Conservation (phyloP, 1,284 basidiomycete species). For the Puccinia coronata region DNA sequence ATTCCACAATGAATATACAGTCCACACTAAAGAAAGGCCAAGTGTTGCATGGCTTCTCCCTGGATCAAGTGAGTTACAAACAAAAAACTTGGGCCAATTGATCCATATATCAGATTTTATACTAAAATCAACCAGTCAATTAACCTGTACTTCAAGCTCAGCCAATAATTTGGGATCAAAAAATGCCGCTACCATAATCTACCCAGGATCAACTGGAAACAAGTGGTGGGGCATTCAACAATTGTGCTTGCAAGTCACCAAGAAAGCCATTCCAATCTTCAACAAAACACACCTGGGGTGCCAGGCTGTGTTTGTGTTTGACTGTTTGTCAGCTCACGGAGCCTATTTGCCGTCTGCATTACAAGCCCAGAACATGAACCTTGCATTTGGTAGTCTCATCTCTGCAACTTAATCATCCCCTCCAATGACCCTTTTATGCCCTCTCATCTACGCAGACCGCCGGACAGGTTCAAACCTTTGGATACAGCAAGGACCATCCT, state of each 20-base stretch:
- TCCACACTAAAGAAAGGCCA: background rate
- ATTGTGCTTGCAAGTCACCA: background rate
- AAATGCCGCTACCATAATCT: conserved; percentile 16
- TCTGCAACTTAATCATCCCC: background rate
- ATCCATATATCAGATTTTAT: conserved; percentile 4
- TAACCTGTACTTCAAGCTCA: background rate
- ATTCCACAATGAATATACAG: background rate
- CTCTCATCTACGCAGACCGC: background rate
- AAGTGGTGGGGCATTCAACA: conserved; percentile 28
- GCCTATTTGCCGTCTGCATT: background rate
- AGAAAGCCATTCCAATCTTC: conserved; percentile 19
- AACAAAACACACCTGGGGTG: background rate
- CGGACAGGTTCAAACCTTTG: background rate
- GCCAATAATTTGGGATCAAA: background rate
- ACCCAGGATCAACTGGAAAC: conserved; percentile 1
- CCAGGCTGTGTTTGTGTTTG: background rate
- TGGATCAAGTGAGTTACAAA: no score
- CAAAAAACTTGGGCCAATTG: background rate
- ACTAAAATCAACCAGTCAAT: background rate
- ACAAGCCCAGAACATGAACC: conserved; percentile 5
- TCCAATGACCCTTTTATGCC: conserved; percentile 13
- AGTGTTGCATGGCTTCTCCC: background rate
- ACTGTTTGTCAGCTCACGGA: background rate
- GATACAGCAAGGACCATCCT: background rate
- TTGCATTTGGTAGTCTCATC: background rate